phyloP scores from a whole-genome alignment of 2,329 filamentous ascomycete genomes.

The Blastomyces gilchristii region DNA sequence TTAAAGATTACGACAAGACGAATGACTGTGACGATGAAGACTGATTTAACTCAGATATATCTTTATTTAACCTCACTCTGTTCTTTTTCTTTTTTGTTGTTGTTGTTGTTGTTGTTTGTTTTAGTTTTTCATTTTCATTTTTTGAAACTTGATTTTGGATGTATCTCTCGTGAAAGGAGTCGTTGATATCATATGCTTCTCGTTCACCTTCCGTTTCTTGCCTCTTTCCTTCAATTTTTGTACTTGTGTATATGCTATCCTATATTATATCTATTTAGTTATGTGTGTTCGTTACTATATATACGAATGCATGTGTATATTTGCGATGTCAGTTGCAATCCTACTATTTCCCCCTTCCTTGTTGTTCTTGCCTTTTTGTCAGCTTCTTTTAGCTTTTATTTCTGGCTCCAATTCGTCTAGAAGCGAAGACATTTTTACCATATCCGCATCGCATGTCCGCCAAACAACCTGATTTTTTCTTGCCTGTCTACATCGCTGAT shows the following conservation, averaged over 20 bases:
- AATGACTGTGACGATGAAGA: neutral
- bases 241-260: neutral
- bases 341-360: neutral
- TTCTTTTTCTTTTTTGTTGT: neutral
- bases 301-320: neutral
- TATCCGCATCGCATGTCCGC: neutral
- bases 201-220: neutral
- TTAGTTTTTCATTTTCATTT: neutral
- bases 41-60: neutral
- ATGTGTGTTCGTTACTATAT: neutral
- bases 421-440: neutral
- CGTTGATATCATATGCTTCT: neutral
- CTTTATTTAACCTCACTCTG: neutral
- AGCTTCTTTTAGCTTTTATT: neutral
- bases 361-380: neutral
- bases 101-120: no score
- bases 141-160: neutral
- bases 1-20: neutral
- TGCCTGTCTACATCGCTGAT: neutral
- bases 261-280: neutral
- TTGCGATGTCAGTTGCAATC: neutral
- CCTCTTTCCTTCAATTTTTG: neutral
- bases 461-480: neutral
- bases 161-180: neutral
- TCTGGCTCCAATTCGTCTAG: neutral